Evolutionary conservation across 2,329 filamentous ascomycete species (phyloP), one percentile per base, ranked within the genome.

Genomic region (Lecanicillium sp.): DNA sequence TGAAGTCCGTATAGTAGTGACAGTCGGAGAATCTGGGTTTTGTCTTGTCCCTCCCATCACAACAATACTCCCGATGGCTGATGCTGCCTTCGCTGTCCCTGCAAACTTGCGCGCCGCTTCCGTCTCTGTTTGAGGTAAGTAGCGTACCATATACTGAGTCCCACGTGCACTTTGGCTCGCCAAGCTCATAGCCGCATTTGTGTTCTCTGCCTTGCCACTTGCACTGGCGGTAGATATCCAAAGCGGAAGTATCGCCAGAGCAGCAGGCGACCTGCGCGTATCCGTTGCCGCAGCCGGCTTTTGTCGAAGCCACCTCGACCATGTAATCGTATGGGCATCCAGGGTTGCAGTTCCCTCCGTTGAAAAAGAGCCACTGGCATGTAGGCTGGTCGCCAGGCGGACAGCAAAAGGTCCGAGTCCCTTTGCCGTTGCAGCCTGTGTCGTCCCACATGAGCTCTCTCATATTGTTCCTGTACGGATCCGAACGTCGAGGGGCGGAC

Each of bases 171-270:
- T n/a, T n/a, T n/a, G n/a, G n/a, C n/a, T n/a, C n/a, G n/a, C n/a
- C n/a, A n/a, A n/a, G n/a, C n/a, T n/a, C n/a, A n/a, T n/a, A n/a
- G n/a, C n/a, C n/a, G n/a, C n/a, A n/a, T n/a, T n/a, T n/a, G n/a
- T n/a, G n/a, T n/a, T n/a, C n/a, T n/a, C n/a, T n/a, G n/a, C n/a
- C n/a, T n/a, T n/a, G n/a, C 52, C 32, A 35, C n/a, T 7, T 35
- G 32, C 32, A 35, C 32, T 84, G 20, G 79, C 69, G 24, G 35
- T 48, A 38, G 15, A 41, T 20, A 26, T 48, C 36, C 44, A 48
- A 30, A 27, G 35, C 24, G 10, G 36, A n/a, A 4, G 4, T 15
- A 10, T 21, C 26, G 20, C 7, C 36, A 7, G 2, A 14, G 44
- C 44, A 48, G 36, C 44, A 48, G n/a, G 44, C 44, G 17, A 39